Evolutionary conservation across 208 protist genomes (phyloP), one percentile per base, ranked within the genome.

Genomic region (Blastocrithidia nonstop): DNA sequence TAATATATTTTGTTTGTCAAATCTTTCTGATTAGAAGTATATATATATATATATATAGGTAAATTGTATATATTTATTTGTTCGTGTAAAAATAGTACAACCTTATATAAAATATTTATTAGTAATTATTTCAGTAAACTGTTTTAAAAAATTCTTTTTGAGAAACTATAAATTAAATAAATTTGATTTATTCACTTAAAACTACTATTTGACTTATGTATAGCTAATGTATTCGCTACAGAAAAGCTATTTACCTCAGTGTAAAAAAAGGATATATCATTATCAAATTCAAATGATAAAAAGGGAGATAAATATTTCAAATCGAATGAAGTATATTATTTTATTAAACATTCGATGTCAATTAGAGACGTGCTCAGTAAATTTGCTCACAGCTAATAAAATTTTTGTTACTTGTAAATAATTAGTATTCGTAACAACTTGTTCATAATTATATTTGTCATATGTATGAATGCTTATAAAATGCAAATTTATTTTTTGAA

Each of bases 41-140:
- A 31, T 25, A 46, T 6, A 6, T 31, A 37, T 7, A 50, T 43
- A 50, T 31, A 46, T 28, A 46, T 50, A 50, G 38, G 44, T 50
- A 50, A 13, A n/a, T n/a, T n/a, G 17, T 47, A 15, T 47, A 15
- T 47, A 11, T 47, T n/a, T 47, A 47, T 43, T 35, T n/a, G 29
- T 35, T 35, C 29, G 29, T 35, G 11, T 35, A n/a, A n/a, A n/a
- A n/a, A n/a, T n/a, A n/a, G n/a, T n/a, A n/a, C n/a, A n/a, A n/a
- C n/a, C n/a, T n/a, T n/a, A n/a, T n/a, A n/a, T n/a, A n/a, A n/a
- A n/a, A n/a, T n/a, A n/a, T n/a, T n/a, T n/a, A n/a, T n/a, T n/a
- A n/a, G n/a, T n/a, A n/a, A n/a, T n/a, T n/a, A n/a, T n/a, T n/a
- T n/a, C n/a, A n/a, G n/a, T n/a, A n/a, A n/a, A n/a, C n/a, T n/a